phyloP scores from a whole-genome alignment of 2,329 filamentous ascomycete genomes.

The Fusarium phyllophilum region DNA sequence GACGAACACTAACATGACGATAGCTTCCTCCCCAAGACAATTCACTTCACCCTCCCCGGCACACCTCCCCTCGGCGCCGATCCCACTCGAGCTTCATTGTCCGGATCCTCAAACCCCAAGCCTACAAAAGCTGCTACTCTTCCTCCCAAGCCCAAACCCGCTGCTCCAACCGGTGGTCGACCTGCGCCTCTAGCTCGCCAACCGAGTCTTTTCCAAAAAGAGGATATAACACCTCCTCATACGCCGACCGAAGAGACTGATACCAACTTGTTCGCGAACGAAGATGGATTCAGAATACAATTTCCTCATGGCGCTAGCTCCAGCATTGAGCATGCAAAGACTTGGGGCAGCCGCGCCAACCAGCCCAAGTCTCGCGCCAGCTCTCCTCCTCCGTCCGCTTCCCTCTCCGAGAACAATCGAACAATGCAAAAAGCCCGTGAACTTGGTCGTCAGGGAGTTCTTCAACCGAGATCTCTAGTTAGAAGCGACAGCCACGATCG shows the following conservation, averaged over 20 bases:
- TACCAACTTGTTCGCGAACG: constrained; percentile 65
- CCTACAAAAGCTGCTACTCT: neutral
- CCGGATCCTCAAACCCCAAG: constrained; percentile 41
- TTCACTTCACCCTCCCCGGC: constrained; percentile 81
- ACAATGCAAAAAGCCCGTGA: constrained; percentile 67
- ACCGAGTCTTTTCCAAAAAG: constrained; percentile 64
- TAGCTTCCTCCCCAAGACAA: constrained; percentile 91
- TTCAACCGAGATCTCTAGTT: constrained; percentile 62
- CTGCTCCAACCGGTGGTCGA: constrained; percentile 30
- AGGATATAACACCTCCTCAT: constrained; percentile 64
- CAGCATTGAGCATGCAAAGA: constrained; percentile 74
- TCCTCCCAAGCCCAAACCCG: constrained; percentile 5
- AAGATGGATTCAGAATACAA: constrained; percentile 67
- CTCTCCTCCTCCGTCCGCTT: constrained; percentile 78
- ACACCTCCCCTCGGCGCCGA: constrained; percentile 56
- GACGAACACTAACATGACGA: constrained; percentile 27
- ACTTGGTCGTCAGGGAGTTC: constrained; percentile 66
- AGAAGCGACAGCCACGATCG: constrained; percentile 73
- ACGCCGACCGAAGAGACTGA: constrained; percentile 60
- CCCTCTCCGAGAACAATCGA: constrained; percentile 75
- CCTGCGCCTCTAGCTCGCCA: constrained; percentile 50
- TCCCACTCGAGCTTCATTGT: constrained; percentile 40
- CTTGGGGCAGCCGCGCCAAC: constrained; percentile 79
- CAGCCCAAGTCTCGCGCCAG: constrained; percentile 82
- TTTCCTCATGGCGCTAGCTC: constrained; percentile 66